These are phyloP conservation scores for Cladosporium colombiae DNA, from an alignment of 2,329 filamentous ascomycete genomes.

Conservation along the genomic window DNA sequence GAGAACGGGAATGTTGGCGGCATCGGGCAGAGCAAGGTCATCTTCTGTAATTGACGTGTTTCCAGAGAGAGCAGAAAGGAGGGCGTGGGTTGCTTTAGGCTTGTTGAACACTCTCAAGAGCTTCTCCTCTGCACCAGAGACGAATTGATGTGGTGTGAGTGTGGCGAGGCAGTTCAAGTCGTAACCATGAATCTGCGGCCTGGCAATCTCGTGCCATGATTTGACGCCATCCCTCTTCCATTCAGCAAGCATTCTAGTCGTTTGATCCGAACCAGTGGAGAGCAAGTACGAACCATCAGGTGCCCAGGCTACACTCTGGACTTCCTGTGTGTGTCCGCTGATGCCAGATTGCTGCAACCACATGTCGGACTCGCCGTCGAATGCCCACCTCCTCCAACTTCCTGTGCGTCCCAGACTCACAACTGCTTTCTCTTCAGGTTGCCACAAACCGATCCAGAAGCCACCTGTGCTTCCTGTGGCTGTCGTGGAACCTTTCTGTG, in stretches of 20 bases:
- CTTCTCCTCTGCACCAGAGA: slow-evolving; percentile 96
- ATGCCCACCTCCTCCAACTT: slow-evolving; percentile 86
- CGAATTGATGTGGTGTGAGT: slow-evolving; percentile 72
- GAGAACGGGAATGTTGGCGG: slow-evolving; percentile 91
- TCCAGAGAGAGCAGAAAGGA: slow-evolving; percentile 30
- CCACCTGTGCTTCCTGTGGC: slow-evolving; percentile 94
- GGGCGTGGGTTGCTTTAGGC: slow-evolving; percentile 61
- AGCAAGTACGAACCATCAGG: slow-evolving; percentile 79
- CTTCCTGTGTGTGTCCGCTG: slow-evolving; percentile 79
- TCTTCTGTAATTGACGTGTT: slow-evolving; percentile 8
- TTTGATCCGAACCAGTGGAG: slow-evolving; percentile 89
- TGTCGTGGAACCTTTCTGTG: slow-evolving; percentile 92
- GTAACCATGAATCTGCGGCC: slow-evolving; percentile 97
- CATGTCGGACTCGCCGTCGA: slow-evolving; percentile 59
- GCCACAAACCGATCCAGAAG: slow-evolving; percentile 96
- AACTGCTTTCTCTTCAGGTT: slow-evolving; percentile 71
- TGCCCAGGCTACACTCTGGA: slow-evolving; percentile 83
- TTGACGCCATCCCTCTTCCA: slow-evolving; percentile 60
- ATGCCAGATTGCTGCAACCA: slow-evolving; percentile 80
- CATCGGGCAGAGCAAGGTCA: slow-evolving; percentile 65
- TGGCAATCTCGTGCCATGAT: slow-evolving; percentile 93
- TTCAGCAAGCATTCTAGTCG: slow-evolving; percentile 79
- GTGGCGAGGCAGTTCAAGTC: slow-evolving; percentile 92
- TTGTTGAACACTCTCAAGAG: slow-evolving; percentile 93
- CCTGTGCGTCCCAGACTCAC: slow-evolving; percentile 86